Conservation (phyloP, 257 asterid genomes). For the Primulina tabacum region DNA sequence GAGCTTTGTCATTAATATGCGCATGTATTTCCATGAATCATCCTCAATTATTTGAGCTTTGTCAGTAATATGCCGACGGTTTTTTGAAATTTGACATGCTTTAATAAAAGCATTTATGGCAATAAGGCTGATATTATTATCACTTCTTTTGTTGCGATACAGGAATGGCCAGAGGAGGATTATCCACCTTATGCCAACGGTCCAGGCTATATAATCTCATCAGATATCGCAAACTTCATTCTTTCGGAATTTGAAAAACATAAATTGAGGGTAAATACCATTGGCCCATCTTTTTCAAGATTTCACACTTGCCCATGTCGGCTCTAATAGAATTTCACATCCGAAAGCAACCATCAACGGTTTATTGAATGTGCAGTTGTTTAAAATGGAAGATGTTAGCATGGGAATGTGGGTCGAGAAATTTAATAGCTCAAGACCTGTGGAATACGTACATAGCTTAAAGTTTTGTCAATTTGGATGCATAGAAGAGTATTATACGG, state of each 20-base stretch:
- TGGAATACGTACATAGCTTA: slow-evolving; percentile 79
- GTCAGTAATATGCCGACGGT: neutral
- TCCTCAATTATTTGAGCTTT: neutral
- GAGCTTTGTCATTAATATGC: neutral
- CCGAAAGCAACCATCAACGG: neutral
- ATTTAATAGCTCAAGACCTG: slow-evolving; percentile 53
- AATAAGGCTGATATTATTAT: neutral
- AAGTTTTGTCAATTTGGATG: slow-evolving; percentile 92
- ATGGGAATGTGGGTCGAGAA: slow-evolving; percentile 97
- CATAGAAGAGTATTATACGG: slow-evolving; percentile 70
- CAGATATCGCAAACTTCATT: slow-evolving; percentile 68
- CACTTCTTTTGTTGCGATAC: slow-evolving; percentile 19
- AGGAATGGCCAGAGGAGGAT: slow-evolving; percentile 99
- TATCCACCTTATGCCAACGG: slow-evolving; percentile 98
- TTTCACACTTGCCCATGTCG: neutral
- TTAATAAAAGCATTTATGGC: neutral
- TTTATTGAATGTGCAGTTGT: slow-evolving; percentile 46
- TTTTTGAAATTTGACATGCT: neutral
- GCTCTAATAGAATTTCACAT: neutral
- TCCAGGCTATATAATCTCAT: slow-evolving; percentile 86
- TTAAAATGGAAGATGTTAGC: slow-evolving; percentile 97
- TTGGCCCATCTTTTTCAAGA: neutral
- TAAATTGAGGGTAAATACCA: slow-evolving; percentile 53
- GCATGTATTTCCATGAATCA: neutral
- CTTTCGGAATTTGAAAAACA: slow-evolving; percentile 64